Evolutionary conservation across 148 eudicot genomes (phyloP).

Genomic region (Suaeda aralocaspica): DNA sequence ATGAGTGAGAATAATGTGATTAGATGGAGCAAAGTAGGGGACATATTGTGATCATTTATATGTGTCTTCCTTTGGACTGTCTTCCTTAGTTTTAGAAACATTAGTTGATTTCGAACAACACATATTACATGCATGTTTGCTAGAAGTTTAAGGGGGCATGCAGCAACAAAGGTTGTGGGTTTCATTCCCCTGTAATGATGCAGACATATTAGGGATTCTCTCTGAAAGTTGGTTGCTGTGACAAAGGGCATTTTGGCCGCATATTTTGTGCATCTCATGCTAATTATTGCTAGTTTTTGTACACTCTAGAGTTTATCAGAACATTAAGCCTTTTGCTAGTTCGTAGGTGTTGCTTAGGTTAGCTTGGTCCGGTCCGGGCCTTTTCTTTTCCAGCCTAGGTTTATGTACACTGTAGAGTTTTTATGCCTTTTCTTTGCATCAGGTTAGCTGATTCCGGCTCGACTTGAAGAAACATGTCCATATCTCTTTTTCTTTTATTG

Average conservation of each 20-base stretch:
- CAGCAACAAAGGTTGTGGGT: slow-evolving; percentile 24
- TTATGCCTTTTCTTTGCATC: too few relatives aligned
- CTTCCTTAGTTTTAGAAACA: neutral
- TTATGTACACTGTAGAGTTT: too few relatives aligned
- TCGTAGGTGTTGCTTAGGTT: too few relatives aligned
- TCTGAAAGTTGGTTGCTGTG: neutral
- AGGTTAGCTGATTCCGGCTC: too few relatives aligned
- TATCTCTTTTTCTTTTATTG: too few relatives aligned
- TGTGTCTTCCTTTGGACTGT: neutral
- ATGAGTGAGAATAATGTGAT: neutral
- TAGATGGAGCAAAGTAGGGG: neutral
- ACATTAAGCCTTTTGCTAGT: too few relatives aligned
- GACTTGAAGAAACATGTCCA: too few relatives aligned
- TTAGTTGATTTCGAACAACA: neutral
- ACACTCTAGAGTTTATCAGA: too few relatives aligned
- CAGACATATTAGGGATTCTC: slow-evolving; percentile 8
- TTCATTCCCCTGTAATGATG: slow-evolving; percentile 21
- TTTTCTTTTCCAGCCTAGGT: too few relatives aligned
- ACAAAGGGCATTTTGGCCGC: neutral
- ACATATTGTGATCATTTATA: slow-evolving; percentile 1
- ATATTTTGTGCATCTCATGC: neutral
- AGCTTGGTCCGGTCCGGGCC: too few relatives aligned
- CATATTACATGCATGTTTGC: neutral
- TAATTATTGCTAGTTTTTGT: neutral
- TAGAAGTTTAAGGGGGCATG: neutral